Base-by-base conservation (phyloP, 345 rosid species). In the Brassica cretica region DNA sequence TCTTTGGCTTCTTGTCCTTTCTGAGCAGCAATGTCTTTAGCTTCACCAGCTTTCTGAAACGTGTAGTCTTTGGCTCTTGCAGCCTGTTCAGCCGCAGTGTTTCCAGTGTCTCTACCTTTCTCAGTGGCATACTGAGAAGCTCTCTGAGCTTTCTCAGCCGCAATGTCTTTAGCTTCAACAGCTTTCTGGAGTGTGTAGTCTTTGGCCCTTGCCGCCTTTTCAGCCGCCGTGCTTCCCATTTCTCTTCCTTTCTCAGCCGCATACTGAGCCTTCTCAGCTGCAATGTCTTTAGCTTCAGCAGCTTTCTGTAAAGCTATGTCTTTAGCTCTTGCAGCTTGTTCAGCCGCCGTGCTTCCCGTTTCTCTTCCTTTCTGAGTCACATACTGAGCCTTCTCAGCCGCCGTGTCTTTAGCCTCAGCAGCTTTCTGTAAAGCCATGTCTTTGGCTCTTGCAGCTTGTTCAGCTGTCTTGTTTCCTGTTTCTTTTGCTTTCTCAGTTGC, bases 311-410 rank as follows among this genome's bases (percentile, higher is more conserved):
- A 25, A 0, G 90, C 66, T 5, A 69, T 68, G 32, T 75, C 84
- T 60, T 79, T 86, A 0, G 86, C 83, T 76, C 82, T 78, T 11
- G 78, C 82, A 11, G 80, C 77, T 67, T 80, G 84, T 30, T 84
- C 86, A 15, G 77, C 19, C 0, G 81, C 74, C 0, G 73, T 6
- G 66, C 12, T 75, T 12, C 80, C 80, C 3, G 81, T 56, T 29
- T 37, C 75, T n/a, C 65, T 71, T 5, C 87, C 87, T 73, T 81
- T 88, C 71, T 89, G 88, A 0, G 84, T 60, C 0, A 66, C 69
- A 7, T 70, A 66, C 62, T 82, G 77, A 35, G 86, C 86, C 14
- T 81, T 81, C 39, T 82, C 80, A 3, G 76, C 67, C 0, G 77
- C 62, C 2, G 78, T 53, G 18, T 82, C 94, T 62, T 83, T 87